These are phyloP conservation scores for Delonix regia DNA, from an alignment of 306 rosid species.

Conservation along the genomic window DNA sequence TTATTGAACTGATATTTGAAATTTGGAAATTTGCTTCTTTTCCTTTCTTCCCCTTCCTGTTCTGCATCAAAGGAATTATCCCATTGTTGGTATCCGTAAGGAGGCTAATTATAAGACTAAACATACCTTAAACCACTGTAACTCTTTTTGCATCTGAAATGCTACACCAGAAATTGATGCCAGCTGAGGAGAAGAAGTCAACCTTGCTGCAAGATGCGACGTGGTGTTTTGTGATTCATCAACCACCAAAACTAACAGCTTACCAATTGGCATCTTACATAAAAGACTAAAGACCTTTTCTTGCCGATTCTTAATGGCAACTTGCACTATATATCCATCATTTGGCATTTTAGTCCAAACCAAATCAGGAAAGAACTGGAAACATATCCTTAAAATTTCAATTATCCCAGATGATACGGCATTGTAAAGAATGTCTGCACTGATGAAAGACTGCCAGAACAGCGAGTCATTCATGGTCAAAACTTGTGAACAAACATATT, in stretches of 20 bases:
- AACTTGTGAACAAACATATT: slow-evolving; percentile 39
- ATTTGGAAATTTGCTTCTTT: neutral
- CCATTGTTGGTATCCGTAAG: neutral
- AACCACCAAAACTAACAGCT: slow-evolving; percentile 25
- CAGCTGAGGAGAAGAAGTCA: slow-evolving; percentile 39
- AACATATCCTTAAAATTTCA: slow-evolving; percentile 49
- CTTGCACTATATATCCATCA: slow-evolving; percentile 42
- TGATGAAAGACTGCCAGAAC: slow-evolving; percentile 40
- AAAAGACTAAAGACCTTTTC: slow-evolving; percentile 49
- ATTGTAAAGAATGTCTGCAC: slow-evolving; percentile 14
- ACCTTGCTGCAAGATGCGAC: slow-evolving; percentile 59
- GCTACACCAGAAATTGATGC: slow-evolving; percentile 55
- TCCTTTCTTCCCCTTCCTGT: neutral
- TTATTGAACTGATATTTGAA: neutral
- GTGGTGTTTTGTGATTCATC: slow-evolving; percentile 47
- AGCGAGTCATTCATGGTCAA: slow-evolving; percentile 8
- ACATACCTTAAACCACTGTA: slow-evolving; percentile 56
- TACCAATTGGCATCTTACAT: slow-evolving; percentile 45
- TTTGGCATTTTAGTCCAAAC: slow-evolving; percentile 40
- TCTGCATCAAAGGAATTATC: neutral
- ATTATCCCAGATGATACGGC: slow-evolving; percentile 51
- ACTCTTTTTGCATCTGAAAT: slow-evolving; percentile 63
- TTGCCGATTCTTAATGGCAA: slow-evolving; percentile 50
- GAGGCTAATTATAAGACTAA: slow-evolving; percentile 15
- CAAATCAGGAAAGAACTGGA: slow-evolving; percentile 52